These are phyloP conservation scores for Venturia aucupariae DNA, from an alignment of 2,329 filamentous ascomycete genomes.

Conservation along the genomic window DNA sequence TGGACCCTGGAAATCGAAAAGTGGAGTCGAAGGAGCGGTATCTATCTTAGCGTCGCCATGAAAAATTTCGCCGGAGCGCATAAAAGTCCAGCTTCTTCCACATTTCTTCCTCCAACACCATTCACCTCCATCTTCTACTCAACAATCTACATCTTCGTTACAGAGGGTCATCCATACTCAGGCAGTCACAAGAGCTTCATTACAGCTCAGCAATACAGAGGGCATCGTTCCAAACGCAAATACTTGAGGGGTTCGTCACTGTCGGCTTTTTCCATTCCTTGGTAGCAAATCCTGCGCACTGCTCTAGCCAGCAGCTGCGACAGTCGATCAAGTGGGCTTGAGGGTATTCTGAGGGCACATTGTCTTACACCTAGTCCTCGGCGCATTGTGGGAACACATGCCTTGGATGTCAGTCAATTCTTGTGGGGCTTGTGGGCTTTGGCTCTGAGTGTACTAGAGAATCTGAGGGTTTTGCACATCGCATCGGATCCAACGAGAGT, in stretches of 20 bases:
- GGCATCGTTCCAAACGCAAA: slow-evolving; percentile 3
- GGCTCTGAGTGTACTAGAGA: slow-evolving; percentile 20
- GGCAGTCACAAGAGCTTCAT: slow-evolving; percentile 2
- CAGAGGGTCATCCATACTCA: slow-evolving; percentile 1
- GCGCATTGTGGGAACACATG: slow-evolving; percentile 45
- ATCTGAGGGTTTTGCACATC: slow-evolving; percentile 27
- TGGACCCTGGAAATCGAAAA: slow-evolving; percentile 1
- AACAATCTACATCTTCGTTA: not conserved
- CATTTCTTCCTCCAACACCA: not conserved
- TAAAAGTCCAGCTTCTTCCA: not conserved
- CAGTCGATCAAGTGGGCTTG: slow-evolving; percentile 32
- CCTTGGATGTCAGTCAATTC: slow-evolving; percentile 33
- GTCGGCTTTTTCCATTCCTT: slow-evolving; percentile 20
- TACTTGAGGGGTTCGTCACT: slow-evolving; percentile 13
- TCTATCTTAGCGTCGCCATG: not conserved
- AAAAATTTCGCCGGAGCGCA: not conserved
- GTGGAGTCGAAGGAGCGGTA: not conserved
- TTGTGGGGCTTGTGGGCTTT: slow-evolving; percentile 38
- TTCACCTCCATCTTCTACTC: not conserved
- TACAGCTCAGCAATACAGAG: slow-evolving; percentile 9
- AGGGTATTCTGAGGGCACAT: slow-evolving; percentile 26
- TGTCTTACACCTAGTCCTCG: slow-evolving; percentile 28
- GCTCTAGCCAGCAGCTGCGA: slow-evolving; percentile 20
- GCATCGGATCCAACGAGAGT: slow-evolving; percentile 3
- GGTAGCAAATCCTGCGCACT: slow-evolving; percentile 20